Percentiles rank a stretch among this genome's conserved stretches.
These are phyloP conservation scores for Aspergillus candidus DNA, from an alignment of 2,329 filamentous ascomycete genomes.

Conservation along the genomic window DNA sequence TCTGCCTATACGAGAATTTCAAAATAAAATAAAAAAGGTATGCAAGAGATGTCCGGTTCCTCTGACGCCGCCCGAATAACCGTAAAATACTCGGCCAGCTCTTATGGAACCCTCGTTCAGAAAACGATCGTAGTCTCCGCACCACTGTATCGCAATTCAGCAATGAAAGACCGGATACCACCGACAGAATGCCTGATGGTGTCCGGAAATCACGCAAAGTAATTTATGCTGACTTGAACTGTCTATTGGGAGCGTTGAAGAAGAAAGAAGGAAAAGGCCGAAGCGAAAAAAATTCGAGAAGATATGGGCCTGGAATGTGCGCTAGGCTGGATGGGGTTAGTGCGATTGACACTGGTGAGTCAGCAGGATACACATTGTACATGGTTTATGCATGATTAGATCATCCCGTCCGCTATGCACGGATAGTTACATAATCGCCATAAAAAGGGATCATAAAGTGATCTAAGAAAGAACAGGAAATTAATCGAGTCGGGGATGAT, in stretches of 20 bases:
- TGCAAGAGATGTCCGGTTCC: conserved; percentile 58
- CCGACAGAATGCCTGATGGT: conserved; percentile 63
- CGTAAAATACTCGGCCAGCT: conserved; percentile 62
- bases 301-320: conserved; percentile 4
- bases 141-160: conserved; percentile 58
- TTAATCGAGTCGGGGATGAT: background rate
- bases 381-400: no score
- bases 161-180: conserved; percentile 53
- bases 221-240: conserved; percentile 67
- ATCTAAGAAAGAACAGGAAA: no score
- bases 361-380: no score
- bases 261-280: conserved; percentile 17
- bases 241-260: conserved; percentile 70
- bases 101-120: conserved; percentile 57
- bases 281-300: conserved; percentile 13
- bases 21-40: conserved; percentile 4
- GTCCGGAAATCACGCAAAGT: conserved; percentile 41
- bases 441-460: no score
- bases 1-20: conserved; percentile 10
- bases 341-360: background rate
- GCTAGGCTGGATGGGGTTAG: conserved; percentile 25
- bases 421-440: no score
- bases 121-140: conserved; percentile 47
- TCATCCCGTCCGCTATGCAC: no score
- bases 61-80: conserved; percentile 82